A percentile compares a stretch with the other conserved stretches of the same genome.
Evolutionary conservation across 1,284 basidiomycete species (phyloP).

Genomic region (Paramarasmius palmivorus): DNA sequence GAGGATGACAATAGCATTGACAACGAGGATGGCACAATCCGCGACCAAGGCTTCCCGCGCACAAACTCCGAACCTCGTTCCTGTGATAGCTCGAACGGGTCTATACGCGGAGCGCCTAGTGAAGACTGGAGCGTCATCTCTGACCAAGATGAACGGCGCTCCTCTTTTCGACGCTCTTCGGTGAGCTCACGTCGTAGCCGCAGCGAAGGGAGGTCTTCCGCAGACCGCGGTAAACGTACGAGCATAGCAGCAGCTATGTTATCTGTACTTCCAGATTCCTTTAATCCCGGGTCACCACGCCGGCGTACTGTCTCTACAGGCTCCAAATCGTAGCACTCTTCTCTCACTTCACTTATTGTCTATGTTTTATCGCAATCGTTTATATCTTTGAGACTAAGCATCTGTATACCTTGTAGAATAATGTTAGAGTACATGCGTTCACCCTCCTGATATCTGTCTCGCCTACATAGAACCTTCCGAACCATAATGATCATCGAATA

Average conservation of each 20-base stretch:
- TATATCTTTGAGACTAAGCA: no score
- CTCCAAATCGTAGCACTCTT: conserved; percentile 1
- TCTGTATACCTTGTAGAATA: neutral
- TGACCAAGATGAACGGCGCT: conserved; percentile 62
- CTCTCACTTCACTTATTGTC: neutral
- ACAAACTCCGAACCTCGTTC: conserved; percentile 41
- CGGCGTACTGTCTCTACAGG: conserved; percentile 34
- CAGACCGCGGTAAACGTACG: conserved; percentile 49
- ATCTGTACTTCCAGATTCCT: conserved; percentile 58
- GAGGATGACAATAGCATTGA: conserved; percentile 36
- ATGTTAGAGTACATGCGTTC: neutral
- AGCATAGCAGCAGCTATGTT: conserved; percentile 62
- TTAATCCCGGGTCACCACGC: conserved; percentile 42
- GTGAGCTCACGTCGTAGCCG: conserved; percentile 43
- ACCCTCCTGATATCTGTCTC: neutral
- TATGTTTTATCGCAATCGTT: neutral
- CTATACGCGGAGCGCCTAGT: conserved; percentile 53
- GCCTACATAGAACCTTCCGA: conserved; percentile 30
- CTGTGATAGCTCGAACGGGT: conserved; percentile 58
- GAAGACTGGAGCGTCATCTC: conserved; percentile 86
- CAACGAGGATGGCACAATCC: conserved; percentile 47
- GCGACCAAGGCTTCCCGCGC: conserved; percentile 33
- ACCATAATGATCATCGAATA: conserved; percentile 81
- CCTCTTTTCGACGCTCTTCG: conserved; percentile 49
- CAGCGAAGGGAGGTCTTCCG: conserved; percentile 29